Evolutionary conservation across 345 rosid species (phyloP).

Genomic region (Carallia brachiata): DNA sequence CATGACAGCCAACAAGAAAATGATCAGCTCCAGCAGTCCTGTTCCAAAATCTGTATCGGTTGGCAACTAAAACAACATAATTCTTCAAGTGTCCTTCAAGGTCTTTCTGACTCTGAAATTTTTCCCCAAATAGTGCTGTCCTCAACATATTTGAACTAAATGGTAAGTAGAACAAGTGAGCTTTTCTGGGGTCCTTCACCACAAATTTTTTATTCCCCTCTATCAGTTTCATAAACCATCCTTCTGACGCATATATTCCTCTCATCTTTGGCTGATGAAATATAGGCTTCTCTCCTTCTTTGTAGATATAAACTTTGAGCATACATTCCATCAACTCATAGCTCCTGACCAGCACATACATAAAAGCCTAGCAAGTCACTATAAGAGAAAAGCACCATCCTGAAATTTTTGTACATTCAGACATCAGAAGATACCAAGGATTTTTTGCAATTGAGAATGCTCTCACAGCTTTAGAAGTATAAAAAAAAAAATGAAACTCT

Average conservation of each 20-base stretch:
- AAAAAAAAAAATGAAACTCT: no score
- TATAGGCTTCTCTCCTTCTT: conserved; percentile 79
- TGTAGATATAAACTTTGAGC: conserved; percentile 73
- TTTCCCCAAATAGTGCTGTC: conserved; percentile 36
- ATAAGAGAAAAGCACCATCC: neutral
- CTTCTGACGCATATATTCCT: conserved; percentile 90
- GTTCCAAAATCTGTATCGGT: conserved; percentile 76
- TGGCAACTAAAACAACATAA: conserved; percentile 54
- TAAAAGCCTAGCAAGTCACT: neutral
- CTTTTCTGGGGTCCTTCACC: conserved; percentile 73
- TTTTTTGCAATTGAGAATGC: no score
- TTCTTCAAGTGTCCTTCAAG: conserved; percentile 49
- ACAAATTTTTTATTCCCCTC: conserved; percentile 68
- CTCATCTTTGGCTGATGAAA: conserved; percentile 68
- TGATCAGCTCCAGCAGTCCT: conserved; percentile 84
- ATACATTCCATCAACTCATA: conserved; percentile 71
- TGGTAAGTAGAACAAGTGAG: conserved; percentile 85
- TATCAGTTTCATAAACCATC: conserved; percentile 91
- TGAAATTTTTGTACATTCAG: neutral
- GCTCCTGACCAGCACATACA: conserved; percentile 50
- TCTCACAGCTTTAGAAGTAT: no score
- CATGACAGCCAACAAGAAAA: conserved; percentile 91
- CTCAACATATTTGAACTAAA: conserved; percentile 62
- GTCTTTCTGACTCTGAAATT: conserved; percentile 32
- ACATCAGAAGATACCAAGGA: no score